Percentiles rank a stretch among this genome's conserved stretches.
Evolutionary conservation across 108 stramenopile genomes (phyloP).

Genomic region (Discostella pseudostelligera): DNA sequence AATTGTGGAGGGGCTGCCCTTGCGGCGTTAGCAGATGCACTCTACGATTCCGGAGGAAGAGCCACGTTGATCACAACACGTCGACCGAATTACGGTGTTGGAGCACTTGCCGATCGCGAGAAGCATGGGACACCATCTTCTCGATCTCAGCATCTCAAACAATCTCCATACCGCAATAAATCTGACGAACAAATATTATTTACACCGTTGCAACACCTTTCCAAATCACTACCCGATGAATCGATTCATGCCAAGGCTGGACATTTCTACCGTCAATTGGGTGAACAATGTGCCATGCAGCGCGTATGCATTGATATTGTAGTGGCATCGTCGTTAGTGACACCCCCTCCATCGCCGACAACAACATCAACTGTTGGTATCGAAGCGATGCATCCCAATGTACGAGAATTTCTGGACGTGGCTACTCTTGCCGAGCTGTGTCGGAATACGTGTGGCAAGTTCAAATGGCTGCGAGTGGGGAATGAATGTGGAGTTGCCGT

Average conservation of each 20-base stretch:
- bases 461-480: conserved; percentile 71
- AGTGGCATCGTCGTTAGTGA: conserved; percentile 52
- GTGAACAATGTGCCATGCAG: conserved; percentile 46
- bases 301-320: conserved; percentile 72
- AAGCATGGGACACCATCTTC: conserved; percentile 1
- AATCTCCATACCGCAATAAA: conserved; percentile 23
- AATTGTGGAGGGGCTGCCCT: conserved; percentile 81
- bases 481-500: conserved; percentile 48
- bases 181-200: conserved; percentile 43
- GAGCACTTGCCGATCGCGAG: conserved; percentile 60
- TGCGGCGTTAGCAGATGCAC: conserved; percentile 65
- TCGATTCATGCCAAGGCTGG: conserved; percentile 36
- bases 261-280: conserved; percentile 58
- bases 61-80: conserved; percentile 64
- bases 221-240: conserved; percentile 14
- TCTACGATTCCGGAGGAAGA: conserved; percentile 71
- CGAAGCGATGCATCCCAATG: conserved; percentile 19
- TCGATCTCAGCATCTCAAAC: not conserved
- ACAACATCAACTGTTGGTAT: conserved; percentile 6
- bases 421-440: conserved; percentile 75
- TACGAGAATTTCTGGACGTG: conserved; percentile 64
- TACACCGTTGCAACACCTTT: conserved; percentile 54
- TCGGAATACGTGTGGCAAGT: conserved; percentile 63
- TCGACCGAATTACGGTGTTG: conserved; percentile 77
- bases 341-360: conserved; percentile 20